These are phyloP conservation scores for Ascochyta clinopodiicola DNA, from an alignment of 2,329 filamentous ascomycete species.

Conservation along the genomic window DNA sequence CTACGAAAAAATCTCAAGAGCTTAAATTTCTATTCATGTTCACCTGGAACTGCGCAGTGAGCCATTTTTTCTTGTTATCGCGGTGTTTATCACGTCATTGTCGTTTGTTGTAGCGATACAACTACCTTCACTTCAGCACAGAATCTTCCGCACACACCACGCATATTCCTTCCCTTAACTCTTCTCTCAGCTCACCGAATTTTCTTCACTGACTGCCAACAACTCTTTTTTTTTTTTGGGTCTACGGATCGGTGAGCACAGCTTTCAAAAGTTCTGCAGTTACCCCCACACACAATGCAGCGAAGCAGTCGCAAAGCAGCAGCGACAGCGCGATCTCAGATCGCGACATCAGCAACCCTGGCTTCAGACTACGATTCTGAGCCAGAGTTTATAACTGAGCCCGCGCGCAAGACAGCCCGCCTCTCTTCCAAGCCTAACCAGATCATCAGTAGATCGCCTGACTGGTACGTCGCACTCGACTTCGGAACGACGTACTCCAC, in stretches of 20 bases:
- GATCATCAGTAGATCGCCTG: neutral
- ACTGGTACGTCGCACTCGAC: slow-evolving; percentile 17
- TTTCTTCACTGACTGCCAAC: too few relatives aligned
- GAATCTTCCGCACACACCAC: too few relatives aligned
- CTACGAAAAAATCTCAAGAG: too few relatives aligned
- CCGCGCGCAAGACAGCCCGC: neutral
- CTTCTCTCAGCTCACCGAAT: too few relatives aligned
- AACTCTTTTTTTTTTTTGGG: too few relatives aligned
- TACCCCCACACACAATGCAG: neutral
- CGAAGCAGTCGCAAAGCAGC: neutral
- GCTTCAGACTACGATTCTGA: neutral
- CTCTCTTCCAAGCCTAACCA: neutral
- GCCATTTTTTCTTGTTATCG: neutral
- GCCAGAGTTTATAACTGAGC: neutral
- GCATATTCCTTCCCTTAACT: neutral
- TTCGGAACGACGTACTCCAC: slow-evolving; percentile 21
- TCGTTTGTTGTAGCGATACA: neutral
- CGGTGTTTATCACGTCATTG: neutral
- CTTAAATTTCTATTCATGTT: neutral
- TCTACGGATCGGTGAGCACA: too few relatives aligned
- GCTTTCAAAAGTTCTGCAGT: neutral
- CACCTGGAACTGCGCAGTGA: neutral
- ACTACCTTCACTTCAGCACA: neutral
- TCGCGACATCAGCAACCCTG: neutral
- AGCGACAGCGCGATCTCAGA: neutral